Evolutionary conservation across 1,284 basidiomycete genomes (phyloP).

Genomic region (Melampsora occidentalis): DNA sequence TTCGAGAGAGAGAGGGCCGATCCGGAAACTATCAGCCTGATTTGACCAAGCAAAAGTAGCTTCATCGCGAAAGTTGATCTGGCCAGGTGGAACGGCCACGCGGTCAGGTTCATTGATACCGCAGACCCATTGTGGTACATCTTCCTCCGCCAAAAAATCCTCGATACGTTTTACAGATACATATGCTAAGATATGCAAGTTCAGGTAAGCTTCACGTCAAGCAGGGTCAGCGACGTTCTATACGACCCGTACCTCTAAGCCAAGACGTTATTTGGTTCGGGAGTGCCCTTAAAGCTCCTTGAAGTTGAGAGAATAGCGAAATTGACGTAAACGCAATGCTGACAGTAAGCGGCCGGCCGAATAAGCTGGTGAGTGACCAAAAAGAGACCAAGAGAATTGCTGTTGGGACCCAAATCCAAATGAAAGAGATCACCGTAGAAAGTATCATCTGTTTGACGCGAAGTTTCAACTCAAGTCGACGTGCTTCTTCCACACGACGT

Average conservation of each 20-base stretch:
- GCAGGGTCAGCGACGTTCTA: neutral
- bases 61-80: slow-evolving; percentile 1
- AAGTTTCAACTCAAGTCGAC: slow-evolving; percentile 22
- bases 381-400: slow-evolving; percentile 42
- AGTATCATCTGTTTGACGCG: slow-evolving; percentile 64
- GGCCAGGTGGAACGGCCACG: slow-evolving; percentile 4
- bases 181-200: slow-evolving; percentile 52
- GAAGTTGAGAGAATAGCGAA: slow-evolving; percentile 58
- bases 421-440: slow-evolving; percentile 60
- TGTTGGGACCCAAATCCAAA: slow-evolving; percentile 43
- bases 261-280: slow-evolving; percentile 41
- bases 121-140: slow-evolving; percentile 40
- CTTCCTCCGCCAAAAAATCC: slow-evolving; percentile 39
- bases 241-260: slow-evolving; percentile 29
- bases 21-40: slow-evolving; percentile 21
- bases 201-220: neutral
- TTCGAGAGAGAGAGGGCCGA: slow-evolving; percentile 27
- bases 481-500: slow-evolving; percentile 29
- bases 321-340: slow-evolving; percentile 44
- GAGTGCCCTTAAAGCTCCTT: slow-evolving; percentile 49
- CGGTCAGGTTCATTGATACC: slow-evolving; percentile 25
- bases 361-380: slow-evolving; percentile 56
- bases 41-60: slow-evolving; percentile 61
- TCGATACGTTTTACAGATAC: slow-evolving; percentile 42
- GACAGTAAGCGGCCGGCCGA: slow-evolving; percentile 36